Conservation (phyloP, 495 filamentous ascomycete species). For the Neurospora tetrasperma region DNA sequence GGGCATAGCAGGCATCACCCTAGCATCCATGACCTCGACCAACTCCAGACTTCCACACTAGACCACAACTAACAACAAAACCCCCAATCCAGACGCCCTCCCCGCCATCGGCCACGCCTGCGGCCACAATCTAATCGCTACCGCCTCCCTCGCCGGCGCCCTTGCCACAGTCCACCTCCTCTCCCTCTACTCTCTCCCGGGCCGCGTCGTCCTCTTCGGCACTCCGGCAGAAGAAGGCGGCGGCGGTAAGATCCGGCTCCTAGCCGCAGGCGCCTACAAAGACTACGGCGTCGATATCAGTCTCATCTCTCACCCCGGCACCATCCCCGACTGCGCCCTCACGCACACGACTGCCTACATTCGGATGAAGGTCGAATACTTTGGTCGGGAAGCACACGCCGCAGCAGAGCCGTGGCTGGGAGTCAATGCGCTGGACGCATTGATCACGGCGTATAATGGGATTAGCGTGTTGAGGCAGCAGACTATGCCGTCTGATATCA, state of each 20-base stretch:
- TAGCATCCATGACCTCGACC: not conserved
- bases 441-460: conserved; percentile 52
- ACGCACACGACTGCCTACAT: conserved; percentile 41
- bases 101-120: conserved; percentile 56
- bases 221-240: conserved; percentile 59
- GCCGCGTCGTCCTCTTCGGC: conserved; percentile 53
- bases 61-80: not conserved
- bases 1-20: not conserved
- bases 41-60: not conserved
- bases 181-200: conserved; percentile 34
- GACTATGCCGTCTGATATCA: conserved; percentile 48
- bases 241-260: conserved; percentile 56
- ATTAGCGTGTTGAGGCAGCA: conserved; percentile 54
- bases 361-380: conserved; percentile 39
- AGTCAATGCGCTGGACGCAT: conserved; percentile 53
- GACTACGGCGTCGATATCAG: conserved; percentile 49
- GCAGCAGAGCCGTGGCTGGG: conserved; percentile 56
- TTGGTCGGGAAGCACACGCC: conserved; percentile 43
- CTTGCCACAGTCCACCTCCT: conserved; percentile 46
- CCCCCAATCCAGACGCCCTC: conserved; percentile 34
- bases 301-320: conserved; percentile 52
- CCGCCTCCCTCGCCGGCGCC: conserved; percentile 47
- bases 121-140: conserved; percentile 62
- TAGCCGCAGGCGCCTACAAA: conserved; percentile 52
- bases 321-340: conserved; percentile 29